Evolutionary conservation across 768 basidiomycete species (phyloP).

Genomic region (Paxillus involutus): DNA sequence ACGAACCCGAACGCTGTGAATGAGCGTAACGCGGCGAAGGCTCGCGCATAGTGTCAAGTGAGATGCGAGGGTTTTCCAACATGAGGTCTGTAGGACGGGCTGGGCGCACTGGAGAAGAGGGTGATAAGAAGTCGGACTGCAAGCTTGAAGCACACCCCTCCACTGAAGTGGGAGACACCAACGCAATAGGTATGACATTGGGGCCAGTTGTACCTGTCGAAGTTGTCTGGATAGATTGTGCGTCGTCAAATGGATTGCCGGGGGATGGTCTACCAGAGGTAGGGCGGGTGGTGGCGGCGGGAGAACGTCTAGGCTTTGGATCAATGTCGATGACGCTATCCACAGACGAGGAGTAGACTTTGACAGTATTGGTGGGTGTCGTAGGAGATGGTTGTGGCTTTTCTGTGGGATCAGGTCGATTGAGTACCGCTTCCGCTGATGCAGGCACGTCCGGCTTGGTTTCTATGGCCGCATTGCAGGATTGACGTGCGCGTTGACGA

Average conservation of each 20-base stretch:
- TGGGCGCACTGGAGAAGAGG: conserved; percentile 51
- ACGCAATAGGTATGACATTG: conserved; percentile 85
- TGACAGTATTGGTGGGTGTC: conserved; percentile 34
- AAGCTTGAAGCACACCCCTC: conserved; percentile 35
- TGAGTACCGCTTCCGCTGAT: conserved; percentile 74
- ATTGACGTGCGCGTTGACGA: conserved; percentile 43
- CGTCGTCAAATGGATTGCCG: conserved; percentile 76
- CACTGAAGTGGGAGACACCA: conserved; percentile 61
- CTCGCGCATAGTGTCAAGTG: conserved; percentile 47
- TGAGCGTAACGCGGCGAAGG: conserved; percentile 38
- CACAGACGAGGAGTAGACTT: conserved; percentile 49
- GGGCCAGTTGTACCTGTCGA: conserved; percentile 74
- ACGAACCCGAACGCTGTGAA: conserved; percentile 56
- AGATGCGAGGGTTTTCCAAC: conserved; percentile 61
- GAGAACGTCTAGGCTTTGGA: conserved; percentile 44
- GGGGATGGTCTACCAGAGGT: conserved; percentile 19
- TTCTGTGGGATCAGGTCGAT: conserved; percentile 79
- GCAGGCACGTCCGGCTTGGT: conserved; percentile 65
- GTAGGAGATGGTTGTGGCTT: conserved; percentile 37
- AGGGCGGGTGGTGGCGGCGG: conserved; percentile 9
- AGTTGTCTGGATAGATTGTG: conserved; percentile 75
- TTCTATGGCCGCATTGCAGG: conserved; percentile 33
- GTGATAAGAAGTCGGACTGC: conserved; percentile 14
- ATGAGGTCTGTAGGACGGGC: conserved; percentile 58
- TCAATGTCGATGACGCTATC: conserved; percentile 60